These are phyloP conservation scores for Paralagenidium karlingii DNA, from an alignment of 352 stramenopile genomes.

Conservation along the genomic window DNA sequence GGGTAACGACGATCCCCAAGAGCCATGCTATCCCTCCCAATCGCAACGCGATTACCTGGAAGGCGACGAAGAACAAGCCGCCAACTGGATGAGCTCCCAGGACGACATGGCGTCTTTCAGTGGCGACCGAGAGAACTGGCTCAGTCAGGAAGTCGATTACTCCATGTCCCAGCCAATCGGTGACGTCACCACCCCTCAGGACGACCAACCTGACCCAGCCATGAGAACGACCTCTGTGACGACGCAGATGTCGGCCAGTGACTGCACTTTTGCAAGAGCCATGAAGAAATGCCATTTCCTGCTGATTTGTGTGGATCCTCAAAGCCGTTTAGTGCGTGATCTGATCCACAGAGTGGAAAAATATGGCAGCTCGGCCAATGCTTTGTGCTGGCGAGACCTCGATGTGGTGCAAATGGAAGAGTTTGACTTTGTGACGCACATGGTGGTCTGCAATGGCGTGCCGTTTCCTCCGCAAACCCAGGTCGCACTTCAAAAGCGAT, in stretches of 20 bases:
- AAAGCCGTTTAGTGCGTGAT: constrained; percentile 24
- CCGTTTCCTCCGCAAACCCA: constrained; percentile 4
- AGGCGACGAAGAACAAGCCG: background rate
- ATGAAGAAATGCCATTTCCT: no score
- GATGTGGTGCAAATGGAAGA: constrained; percentile 44
- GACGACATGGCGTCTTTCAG: no score
- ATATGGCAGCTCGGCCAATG: constrained; percentile 17
- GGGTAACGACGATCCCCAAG: no score
- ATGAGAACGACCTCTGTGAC: no score
- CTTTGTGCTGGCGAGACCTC: constrained; percentile 25
- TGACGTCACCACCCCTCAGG: background rate
- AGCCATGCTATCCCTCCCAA: background rate
- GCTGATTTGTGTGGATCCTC: constrained; percentile 31
- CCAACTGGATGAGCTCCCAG: background rate
- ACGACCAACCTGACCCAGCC: no score
- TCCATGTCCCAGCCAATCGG: no score
- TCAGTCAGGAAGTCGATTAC: no score
- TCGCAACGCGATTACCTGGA: background rate
- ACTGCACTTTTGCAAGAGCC: no score
- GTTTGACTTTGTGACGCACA: constrained; percentile 52
- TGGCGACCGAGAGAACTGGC: no score
- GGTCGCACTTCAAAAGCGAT: no score
- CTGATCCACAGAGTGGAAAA: constrained; percentile 23
- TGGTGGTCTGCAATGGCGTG: constrained; percentile 43
- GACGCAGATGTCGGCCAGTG: no score